Evolutionary conservation across 768 basidiomycete species (phyloP), one percentile per base, ranked within the genome.

Genomic region (Serpula lacrymans): DNA sequence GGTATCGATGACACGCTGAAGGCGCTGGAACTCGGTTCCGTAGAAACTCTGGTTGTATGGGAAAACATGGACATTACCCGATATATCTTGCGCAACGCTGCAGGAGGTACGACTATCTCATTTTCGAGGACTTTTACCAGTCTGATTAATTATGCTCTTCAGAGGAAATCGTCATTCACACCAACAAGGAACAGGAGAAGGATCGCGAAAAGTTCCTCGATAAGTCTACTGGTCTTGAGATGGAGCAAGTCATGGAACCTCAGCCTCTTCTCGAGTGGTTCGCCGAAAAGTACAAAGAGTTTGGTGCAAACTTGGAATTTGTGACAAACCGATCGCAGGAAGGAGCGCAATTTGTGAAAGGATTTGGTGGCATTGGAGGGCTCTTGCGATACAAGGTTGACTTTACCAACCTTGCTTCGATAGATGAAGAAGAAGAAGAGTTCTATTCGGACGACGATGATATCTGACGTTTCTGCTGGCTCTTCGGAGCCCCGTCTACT

Each of bases 41-140:
- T 94, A 31, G 96, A 99, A 69, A 98, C 94, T 2, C 71, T 99
- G 49, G 88, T 99, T 54, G 95, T 99, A 17, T 99, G 94, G 93
- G 96, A 99, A 68, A 95, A 94, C 61, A 68, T 99, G 47, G 94
- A 97, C 57, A 83, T 86, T 48, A 88, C 82, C 11, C 87, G 96
- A 24, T 88, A 92, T 58, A 65, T 80, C 23, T 77, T 98, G 37
- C 84, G 93, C 42, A 96, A 95, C 59, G 92, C 95, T 33, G 92
- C 91, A 31, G 84, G 84, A 57, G 91, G 91, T 89, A 36, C 37
- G 50, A 57, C 30, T 39, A 12, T 31, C 28, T 37, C 12, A 2
- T 14, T 36, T 11, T 16, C 20, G 13, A 10, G 17, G 27, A 16
- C 13, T 9, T 27, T 35, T 3, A 1, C 17, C 2, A 16, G 26